Evolutionary conservation across 495 filamentous ascomycete genomes (phyloP).

Genomic region (Monascus purpureus): DNA sequence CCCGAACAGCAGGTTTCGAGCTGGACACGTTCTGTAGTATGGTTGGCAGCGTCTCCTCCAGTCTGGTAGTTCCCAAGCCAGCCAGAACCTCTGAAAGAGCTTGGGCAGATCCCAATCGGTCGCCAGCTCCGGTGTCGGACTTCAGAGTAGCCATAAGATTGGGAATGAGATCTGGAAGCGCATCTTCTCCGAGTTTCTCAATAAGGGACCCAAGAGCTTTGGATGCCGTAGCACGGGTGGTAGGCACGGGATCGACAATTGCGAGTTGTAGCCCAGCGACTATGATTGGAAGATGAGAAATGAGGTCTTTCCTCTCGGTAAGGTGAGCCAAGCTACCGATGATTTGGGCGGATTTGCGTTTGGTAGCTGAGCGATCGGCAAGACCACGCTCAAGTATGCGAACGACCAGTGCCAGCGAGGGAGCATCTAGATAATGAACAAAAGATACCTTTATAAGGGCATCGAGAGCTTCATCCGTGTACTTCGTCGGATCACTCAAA

Average conservation of each 20-base stretch:
- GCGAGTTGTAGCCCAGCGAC: conserved; percentile 82
- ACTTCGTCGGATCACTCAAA: conserved; percentile 91
- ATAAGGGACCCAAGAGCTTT: conserved; percentile 90
- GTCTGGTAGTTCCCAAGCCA: conserved; percentile 74
- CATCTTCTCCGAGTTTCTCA: conserved; percentile 95
- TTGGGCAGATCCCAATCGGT: conserved; percentile 89
- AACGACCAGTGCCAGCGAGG: conserved; percentile 84
- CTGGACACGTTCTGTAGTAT: conserved; percentile 94
- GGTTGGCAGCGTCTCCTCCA: conserved; percentile 93
- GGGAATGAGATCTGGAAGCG: conserved; percentile 91
- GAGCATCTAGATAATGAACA: conserved; percentile 90
- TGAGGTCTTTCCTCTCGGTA: conserved; percentile 87
- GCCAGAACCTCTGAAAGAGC: conserved; percentile 94
- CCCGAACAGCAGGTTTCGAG: conserved; percentile 75
- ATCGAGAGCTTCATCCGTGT: conserved; percentile 91
- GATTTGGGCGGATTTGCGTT: conserved; percentile 89
- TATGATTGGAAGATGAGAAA: conserved; percentile 80
- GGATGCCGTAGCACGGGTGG: conserved; percentile 91
- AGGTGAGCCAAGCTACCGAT: conserved; percentile 95
- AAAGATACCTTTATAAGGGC: conserved; percentile 90
- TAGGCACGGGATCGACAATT: conserved; percentile 87
- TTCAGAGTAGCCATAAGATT: conserved; percentile 95
- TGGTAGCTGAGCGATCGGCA: conserved; percentile 79
- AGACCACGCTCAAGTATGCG: conserved; percentile 91
- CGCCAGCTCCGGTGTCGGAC: conserved; percentile 90